Percentiles rank a stretch among this genome's conserved stretches.
Evolutionary conservation across 495 filamentous ascomycete genomes (phyloP).

Genomic region (Daldinia grandis): DNA sequence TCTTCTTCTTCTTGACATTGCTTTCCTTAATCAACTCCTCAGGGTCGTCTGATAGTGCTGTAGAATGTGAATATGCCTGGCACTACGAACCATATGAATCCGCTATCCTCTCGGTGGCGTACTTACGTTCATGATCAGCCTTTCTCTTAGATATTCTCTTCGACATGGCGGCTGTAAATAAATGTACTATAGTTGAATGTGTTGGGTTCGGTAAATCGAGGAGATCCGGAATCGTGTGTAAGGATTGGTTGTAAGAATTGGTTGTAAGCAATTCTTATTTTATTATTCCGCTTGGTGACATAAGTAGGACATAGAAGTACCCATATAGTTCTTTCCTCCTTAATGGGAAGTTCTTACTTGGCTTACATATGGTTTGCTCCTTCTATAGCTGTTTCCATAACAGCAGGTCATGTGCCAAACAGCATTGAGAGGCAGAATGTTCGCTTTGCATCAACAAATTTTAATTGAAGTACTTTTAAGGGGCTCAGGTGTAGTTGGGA

Average conservation of each 20-base stretch:
- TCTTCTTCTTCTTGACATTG: constrained; percentile 5
- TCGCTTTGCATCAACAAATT: too few species aligned
- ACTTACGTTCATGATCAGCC: constrained; percentile 18
- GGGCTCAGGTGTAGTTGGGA: not conserved
- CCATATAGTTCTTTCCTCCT: not conserved
- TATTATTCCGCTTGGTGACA: too few species aligned
- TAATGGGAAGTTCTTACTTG: not conserved
- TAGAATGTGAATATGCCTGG: constrained; percentile 14
- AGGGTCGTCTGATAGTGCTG: constrained; percentile 20
- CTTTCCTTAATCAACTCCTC: constrained; percentile 19
- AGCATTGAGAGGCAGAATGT: too few species aligned
- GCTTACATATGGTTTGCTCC: not conserved
- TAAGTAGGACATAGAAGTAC: too few species aligned
- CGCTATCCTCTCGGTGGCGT: not conserved
- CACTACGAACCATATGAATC: not conserved
- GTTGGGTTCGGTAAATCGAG: too few species aligned
- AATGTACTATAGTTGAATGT: not conserved
- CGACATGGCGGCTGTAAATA: constrained; percentile 6
- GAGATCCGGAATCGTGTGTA: not conserved
- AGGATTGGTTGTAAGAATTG: too few species aligned
- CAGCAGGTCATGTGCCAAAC: not conserved
- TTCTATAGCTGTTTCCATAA: not conserved
- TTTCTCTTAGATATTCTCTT: constrained; percentile 26
- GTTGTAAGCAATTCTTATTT: not conserved
- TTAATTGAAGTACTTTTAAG: not conserved